Evolutionary conservation across 345 rosid genomes (phyloP), one percentile per base, ranked within the genome.

Genomic region (Erysimum cheiranthoides): DNA sequence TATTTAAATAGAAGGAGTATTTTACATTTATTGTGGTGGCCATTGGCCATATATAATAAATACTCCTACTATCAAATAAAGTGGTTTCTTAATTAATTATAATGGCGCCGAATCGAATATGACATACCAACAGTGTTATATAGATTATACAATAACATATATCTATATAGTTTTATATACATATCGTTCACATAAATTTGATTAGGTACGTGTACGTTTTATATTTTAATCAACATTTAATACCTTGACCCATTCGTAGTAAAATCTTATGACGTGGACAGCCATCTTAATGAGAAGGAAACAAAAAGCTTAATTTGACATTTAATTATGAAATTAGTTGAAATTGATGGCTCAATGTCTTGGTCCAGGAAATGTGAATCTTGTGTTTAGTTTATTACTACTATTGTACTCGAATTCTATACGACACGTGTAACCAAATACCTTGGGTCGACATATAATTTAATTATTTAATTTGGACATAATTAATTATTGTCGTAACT

Each of bases 101-200:
- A 25, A 51, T 59, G 78, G 64, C 51, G 64, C 81, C 78, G 81
- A 72, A 66, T 66, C 73, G 73, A 78, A 73, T 72, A 61, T 59
- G 81, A 67, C 77, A 58, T 66, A 66, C 39, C 66, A 71, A 50
- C 57, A 62, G 28, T 71, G 43, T 40, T 39, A 31, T 61, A 35
- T 71, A 25, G 43, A 61, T 21, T 21, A 69, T 51, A 68, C 52
- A 31, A 18, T 40, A 36, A 14, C 40, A 57, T 17, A 54, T 14
- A 54, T 14, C 39, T 10, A 60, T 4, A 10, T 18, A 38, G 50
- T 17, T n/a, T n/a, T 66, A 11, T 30, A 27, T 36, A 46, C 28
- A 32, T 61, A 61, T 39, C 39, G 14, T 11, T 18, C 38, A 61
- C 65, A 70, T 39, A 49, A 9, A 71, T 64, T 35, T 56, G 66